A percentile compares a stretch with the other conserved stretches of the same genome.
Conservation (phyloP, 352 stramenopile species). For the Phytophthora fragariaefolia region DNA sequence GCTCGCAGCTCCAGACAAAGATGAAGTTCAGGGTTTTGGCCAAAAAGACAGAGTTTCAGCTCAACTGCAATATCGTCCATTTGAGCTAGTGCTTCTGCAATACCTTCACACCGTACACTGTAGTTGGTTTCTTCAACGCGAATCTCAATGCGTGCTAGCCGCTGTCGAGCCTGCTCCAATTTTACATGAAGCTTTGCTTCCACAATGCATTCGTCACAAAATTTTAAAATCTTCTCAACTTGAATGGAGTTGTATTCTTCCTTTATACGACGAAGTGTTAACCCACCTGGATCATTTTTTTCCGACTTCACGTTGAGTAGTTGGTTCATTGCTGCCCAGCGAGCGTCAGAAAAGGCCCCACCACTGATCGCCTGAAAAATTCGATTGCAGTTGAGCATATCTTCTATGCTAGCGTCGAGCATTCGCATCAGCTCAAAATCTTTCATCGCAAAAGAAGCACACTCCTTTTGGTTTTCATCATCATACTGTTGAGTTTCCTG, state of each 20-base stretch:
- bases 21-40: constrained; percentile 53
- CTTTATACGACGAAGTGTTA: constrained; percentile 38
- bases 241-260: constrained; percentile 23
- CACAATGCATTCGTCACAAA: constrained; percentile 65
- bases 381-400: constrained; percentile 47
- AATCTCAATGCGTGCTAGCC: constrained; percentile 40
- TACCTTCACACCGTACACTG: constrained; percentile 41
- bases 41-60: constrained; percentile 48
- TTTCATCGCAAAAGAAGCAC: constrained; percentile 25
- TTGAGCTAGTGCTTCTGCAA: constrained; percentile 36
- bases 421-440: constrained; percentile 43
- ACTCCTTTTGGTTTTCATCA: constrained; percentile 9
- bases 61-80: constrained; percentile 47
- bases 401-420: constrained; percentile 52
- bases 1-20: constrained; percentile 31
- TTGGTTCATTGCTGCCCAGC: constrained; percentile 44
- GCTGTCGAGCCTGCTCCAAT: constrained; percentile 42
- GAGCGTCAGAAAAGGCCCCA: constrained; percentile 44
- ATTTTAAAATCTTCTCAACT: constrained; percentile 25
- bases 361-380: constrained; percentile 61
- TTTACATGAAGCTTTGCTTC: constrained; percentile 53
- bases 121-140: constrained; percentile 49
- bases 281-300: background rate
- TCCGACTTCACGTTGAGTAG: constrained; percentile 15
- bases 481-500: background rate